Percentiles rank a stretch among this genome's conserved stretches.
phyloP scores from a whole-genome alignment of 768 basidiomycete species.

The Boletus coccyginus region DNA sequence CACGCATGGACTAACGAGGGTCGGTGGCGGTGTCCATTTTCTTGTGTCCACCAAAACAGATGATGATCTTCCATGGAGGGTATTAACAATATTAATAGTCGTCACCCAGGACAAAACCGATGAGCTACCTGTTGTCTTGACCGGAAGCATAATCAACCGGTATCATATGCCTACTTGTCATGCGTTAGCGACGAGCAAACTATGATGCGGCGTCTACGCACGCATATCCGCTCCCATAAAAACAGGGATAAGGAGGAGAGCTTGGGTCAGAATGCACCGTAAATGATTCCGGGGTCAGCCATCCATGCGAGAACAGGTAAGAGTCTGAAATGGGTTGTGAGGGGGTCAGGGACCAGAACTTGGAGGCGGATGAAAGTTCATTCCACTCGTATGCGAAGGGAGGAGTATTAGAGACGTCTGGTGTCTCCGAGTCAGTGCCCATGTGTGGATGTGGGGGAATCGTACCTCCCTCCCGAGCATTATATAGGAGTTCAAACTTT shows the following conservation, averaged over 20 bases:
- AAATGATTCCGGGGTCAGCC: neutral
- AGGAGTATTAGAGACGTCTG: neutral
- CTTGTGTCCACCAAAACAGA: too few species aligned
- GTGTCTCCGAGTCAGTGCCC: too few species aligned
- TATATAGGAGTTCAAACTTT: too few species aligned
- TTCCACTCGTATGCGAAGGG: neutral
- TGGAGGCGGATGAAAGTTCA: neutral
- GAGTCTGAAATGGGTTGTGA: neutral
- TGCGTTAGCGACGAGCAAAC: neutral
- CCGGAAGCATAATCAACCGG: neutral
- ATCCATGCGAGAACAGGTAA: neutral
- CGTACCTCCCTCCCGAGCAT: too few species aligned
- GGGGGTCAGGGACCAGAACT: neutral
- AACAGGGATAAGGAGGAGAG: neutral
- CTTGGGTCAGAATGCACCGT: neutral
- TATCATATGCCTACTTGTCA: neutral
- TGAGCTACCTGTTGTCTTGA: neutral
- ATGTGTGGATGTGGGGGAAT: too few species aligned
- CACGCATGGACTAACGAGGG: too few species aligned
- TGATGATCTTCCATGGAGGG: too few species aligned
- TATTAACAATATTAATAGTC: neutral
- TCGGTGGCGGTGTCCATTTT: too few species aligned
- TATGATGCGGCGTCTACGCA: neutral
- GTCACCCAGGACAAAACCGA: too few species aligned
- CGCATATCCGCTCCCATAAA: neutral